Base-by-base conservation (phyloP, 306 rosid species). In the Rosa chinensis region DNA sequence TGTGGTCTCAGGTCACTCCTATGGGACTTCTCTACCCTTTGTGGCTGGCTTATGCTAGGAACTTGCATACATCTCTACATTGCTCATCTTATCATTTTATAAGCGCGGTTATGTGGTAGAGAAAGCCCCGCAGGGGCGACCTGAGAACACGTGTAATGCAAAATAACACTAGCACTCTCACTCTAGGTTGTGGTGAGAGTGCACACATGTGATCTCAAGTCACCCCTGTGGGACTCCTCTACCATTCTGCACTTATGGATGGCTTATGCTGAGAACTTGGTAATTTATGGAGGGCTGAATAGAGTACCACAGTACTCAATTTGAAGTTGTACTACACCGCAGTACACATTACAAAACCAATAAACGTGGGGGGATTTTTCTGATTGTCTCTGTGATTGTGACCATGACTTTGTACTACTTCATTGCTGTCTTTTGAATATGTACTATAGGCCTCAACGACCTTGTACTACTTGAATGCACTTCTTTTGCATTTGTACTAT, bases 101-200 rank as follows among this genome's bases (percentile, higher is more conserved):
- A 64, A 66, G 45, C 12, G 70, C 0, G 12, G 13, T 66, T 14
- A 14, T 35, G 23, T 35, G 45, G 13, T 66, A 66, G 83, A 87
- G 82, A 67, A 66, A 85, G 78, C 66, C 68, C 89, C 10, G 71
- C 96, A 89, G 93, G 92, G 94, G 94, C 96, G 97, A 93, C 97
- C 96, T 89, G 94, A 89, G 96, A 92, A 92, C 93, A 92, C 93
- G 84, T 82, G 82, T 39, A 48, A 1, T 2, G 21, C 44, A 4
- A 10, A 0, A 10, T 18, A 63, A 4, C 70, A 6, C 20, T 3
- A 68, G n/a, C 16, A 42, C 21, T 61, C 18, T 16, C 5, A 32
- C 43, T 10, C 10, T 64, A 0, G 20, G 5, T 66, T 17, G 25
- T 1, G 17, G 5, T 53, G 68, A 7, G 8, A 7, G 9, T 37